These are phyloP conservation scores for Metarhizium sp. DNA, from an alignment of 2,329 filamentous ascomycete genomes.

Conservation along the genomic window DNA sequence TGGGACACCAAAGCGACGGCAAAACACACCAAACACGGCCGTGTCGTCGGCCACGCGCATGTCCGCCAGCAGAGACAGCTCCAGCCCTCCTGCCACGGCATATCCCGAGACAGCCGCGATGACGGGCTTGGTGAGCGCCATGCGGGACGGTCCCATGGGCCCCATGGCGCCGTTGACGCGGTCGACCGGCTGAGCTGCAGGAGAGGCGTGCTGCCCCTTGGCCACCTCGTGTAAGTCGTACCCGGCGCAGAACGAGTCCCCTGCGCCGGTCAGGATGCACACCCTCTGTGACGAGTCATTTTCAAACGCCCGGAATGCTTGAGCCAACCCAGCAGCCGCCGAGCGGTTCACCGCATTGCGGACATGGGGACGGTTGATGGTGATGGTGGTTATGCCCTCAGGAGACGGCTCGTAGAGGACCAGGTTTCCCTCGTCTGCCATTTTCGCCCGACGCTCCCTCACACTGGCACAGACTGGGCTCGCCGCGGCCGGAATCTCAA, in stretches of 20 bases:
- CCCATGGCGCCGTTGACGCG: constrained; percentile 16
- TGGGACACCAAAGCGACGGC: constrained; percentile 26
- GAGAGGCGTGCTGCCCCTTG: background rate
- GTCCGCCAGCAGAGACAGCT: constrained; percentile 42
- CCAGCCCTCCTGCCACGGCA: constrained; percentile 44
- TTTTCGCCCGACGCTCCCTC: no score
- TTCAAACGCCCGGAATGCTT: constrained; percentile 40
- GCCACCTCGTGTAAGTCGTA: constrained; percentile 36
- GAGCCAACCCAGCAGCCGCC: constrained; percentile 37
- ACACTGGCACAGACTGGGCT: no score
- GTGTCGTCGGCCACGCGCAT: constrained; percentile 43
- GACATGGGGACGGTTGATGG: constrained; percentile 39
- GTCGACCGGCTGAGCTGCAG: background rate
- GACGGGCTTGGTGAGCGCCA: constrained; percentile 40
- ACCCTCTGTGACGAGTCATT: constrained; percentile 39
- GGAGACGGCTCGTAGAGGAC: background rate
- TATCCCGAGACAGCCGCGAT: constrained; percentile 41
- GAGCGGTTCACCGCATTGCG: constrained; percentile 42
- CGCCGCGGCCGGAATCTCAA: no score
- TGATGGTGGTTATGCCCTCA: constrained; percentile 44
- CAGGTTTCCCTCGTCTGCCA: no score
- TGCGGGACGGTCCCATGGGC: constrained; percentile 42
- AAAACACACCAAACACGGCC: constrained; percentile 46
- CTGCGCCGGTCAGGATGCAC: constrained; percentile 36
- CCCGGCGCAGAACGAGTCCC: constrained; percentile 28